Conservation (phyloP, 345 rosid species). For the Aurinia saxatilis region DNA sequence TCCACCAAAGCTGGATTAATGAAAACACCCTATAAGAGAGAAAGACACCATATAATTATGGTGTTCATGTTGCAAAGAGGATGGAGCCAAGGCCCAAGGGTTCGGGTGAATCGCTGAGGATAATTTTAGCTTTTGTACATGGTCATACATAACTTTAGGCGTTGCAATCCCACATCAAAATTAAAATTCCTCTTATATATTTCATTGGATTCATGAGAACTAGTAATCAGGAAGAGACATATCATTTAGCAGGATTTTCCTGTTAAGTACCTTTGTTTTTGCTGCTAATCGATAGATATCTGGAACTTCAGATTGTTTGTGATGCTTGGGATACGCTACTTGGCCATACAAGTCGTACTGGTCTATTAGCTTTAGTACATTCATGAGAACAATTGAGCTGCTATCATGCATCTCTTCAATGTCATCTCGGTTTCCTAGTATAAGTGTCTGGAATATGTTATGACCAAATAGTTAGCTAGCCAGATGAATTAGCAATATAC, state of each 20-base stretch:
- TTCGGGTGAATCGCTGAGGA: no score
- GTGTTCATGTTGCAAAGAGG: conserved; percentile 24
- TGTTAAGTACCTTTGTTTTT: conserved; percentile 74
- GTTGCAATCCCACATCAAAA: no score
- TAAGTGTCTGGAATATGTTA: conserved; percentile 69
- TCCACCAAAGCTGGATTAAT: conserved; percentile 96
- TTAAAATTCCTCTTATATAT: no score
- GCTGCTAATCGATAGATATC: conserved; percentile 93
- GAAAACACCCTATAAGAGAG: conserved; percentile 71
- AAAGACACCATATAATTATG: neutral
- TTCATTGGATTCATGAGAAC: no score
- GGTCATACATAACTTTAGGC: no score
- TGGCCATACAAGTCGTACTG: conserved; percentile 92
- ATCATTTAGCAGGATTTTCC: neutral
- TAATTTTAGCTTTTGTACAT: no score
- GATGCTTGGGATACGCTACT: conserved; percentile 97
- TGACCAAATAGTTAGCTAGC: conserved; percentile 10
- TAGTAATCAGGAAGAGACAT: no score
- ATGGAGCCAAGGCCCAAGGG: neutral
- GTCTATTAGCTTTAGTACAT: conserved; percentile 82
- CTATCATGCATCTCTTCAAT: conserved; percentile 90
- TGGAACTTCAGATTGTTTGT: conserved; percentile 89
- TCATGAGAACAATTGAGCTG: conserved; percentile 71
- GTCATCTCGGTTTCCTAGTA: conserved; percentile 91
- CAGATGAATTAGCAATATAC: conserved; percentile 1